Percentiles rank a stretch among this genome's conserved stretches.
Conservation (phyloP, 78 protist species). For the Dictyostelium discoideum region dicty_2.7 NC_007089.4:2138501-2139000, state of each 20-base stretch:
- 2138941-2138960: neutral
- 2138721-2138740: neutral
- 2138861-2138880: constrained; percentile 47
- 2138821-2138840: neutral
- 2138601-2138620: constrained; percentile 25
- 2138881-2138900: constrained; percentile 1
- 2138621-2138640: neutral
- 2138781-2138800: neutral
- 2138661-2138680: constrained; percentile 20
- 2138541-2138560: constrained; percentile 19
- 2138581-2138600: constrained; percentile 4
- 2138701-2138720: constrained; percentile 36
- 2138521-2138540: neutral
- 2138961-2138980: constrained; percentile 39
- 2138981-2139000: constrained; percentile 11
- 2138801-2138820: neutral
- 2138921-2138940: constrained; percentile 26
- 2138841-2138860: constrained; percentile 66
- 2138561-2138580: neutral
- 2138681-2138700: constrained; percentile 17
- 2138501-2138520: neutral
- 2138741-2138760: neutral
- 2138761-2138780: neutral
- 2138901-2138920: constrained; percentile 40
- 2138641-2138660: neutral